phyloP scores from a whole-genome alignment of 352 stramenopile genomes.

The Pythium coloratum region DNA sequence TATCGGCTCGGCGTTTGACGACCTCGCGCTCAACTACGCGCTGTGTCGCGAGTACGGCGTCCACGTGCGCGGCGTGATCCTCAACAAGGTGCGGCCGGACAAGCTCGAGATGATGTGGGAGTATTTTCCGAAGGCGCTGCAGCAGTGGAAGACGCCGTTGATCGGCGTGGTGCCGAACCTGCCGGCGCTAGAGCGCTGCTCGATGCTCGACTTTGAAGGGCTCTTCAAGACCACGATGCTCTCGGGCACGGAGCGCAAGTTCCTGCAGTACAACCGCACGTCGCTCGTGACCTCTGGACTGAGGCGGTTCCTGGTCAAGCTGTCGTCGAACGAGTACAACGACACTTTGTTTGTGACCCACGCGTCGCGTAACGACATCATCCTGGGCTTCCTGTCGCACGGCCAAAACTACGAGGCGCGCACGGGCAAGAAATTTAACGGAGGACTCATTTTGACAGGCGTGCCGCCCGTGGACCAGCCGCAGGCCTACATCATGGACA shows the following conservation, averaged over 20 bases:
- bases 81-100: conserved; percentile 93
- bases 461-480: conserved; percentile 71
- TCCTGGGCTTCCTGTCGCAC: conserved; percentile 85
- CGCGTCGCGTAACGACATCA: conserved; percentile 89
- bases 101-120: conserved; percentile 85
- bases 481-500: conserved; percentile 77
- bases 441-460: conserved; percentile 89
- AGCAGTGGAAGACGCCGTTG: conserved; percentile 74
- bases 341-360: conserved; percentile 90
- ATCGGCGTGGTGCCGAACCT: conserved; percentile 87
- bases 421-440: conserved; percentile 68
- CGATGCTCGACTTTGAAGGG: conserved; percentile 89
- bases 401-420: conserved; percentile 71
- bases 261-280: conserved; percentile 76
- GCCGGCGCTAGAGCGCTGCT: conserved; percentile 68
- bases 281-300: conserved; percentile 88
- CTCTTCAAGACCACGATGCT: conserved; percentile 81
- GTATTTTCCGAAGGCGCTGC: conserved; percentile 87
- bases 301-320: conserved; percentile 77
- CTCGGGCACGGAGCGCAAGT: conserved; percentile 48
- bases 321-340: conserved; percentile 71
- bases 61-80: conserved; percentile 91
- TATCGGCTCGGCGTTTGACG: conserved; percentile 92
- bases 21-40: conserved; percentile 92
- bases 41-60: conserved; percentile 94